Evolutionary conservation across 179 eudicot genomes (phyloP).

Genomic region (Silene coronaria): DNA sequence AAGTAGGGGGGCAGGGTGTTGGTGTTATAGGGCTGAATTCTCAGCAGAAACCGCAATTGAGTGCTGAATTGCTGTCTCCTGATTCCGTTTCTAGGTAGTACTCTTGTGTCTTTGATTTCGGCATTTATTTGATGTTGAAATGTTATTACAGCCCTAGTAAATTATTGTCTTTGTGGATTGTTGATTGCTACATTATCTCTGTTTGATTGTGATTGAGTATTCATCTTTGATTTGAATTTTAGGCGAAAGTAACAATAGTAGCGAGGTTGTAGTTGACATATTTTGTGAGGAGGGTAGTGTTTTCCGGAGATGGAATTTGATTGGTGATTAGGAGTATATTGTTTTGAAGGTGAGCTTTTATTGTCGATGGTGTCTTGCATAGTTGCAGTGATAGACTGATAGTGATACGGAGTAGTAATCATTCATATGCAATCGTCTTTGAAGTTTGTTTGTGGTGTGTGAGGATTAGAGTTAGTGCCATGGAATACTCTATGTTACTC

Average conservation of each 20-base stretch:
- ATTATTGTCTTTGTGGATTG: neutral
- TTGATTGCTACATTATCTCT: neutral
- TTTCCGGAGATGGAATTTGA: neutral
- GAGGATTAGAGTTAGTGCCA: neutral
- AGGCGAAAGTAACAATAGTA: neutral
- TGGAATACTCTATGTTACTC: neutral
- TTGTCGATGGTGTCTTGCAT: neutral
- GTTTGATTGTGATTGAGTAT: neutral
- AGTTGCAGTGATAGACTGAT: neutral
- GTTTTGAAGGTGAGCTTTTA: neutral
- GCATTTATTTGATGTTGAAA: no score
- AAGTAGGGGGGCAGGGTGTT: constrained; percentile 26
- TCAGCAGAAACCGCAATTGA: constrained; percentile 35
- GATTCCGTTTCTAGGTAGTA: constrained; percentile 68
- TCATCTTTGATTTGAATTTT: neutral
- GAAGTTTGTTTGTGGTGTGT: neutral
- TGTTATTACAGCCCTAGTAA: neutral
- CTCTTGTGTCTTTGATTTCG: neutral
- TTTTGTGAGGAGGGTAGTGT: neutral
- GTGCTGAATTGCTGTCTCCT: constrained; percentile 60
- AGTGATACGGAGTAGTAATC: neutral
- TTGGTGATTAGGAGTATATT: neutral
- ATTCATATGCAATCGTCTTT: neutral
- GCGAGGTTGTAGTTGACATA: neutral
- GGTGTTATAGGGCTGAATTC: constrained; percentile 20